A percentile compares a stretch with the other conserved stretches of the same genome.
phyloP scores from a whole-genome alignment of 2,329 filamentous ascomycete genomes.

The Curvularia lunata region DNA sequence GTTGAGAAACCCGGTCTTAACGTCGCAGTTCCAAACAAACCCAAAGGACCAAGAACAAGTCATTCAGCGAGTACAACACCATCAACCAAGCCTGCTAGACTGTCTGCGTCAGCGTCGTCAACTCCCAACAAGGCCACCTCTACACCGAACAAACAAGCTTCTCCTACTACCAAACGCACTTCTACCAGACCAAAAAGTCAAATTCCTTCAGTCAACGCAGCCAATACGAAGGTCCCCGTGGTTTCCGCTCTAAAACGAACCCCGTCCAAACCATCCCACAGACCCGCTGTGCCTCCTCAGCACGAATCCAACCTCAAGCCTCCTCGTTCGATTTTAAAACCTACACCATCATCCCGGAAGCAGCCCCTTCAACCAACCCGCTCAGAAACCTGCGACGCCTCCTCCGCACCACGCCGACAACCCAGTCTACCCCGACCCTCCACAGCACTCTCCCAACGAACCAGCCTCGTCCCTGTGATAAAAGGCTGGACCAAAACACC shows the following conservation, averaged over 20 bases:
- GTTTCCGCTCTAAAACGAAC: background rate
- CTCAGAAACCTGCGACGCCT: background rate
- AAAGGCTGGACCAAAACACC: background rate
- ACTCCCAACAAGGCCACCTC: background rate
- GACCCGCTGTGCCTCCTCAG: background rate
- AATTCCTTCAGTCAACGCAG: background rate
- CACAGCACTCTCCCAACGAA: background rate
- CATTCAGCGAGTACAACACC: background rate
- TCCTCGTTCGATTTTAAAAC: background rate
- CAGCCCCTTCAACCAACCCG: background rate
- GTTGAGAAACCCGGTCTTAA: background rate
- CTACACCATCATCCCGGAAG: background rate
- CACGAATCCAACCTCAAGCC: background rate
- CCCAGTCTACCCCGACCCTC: conserved; percentile 5
- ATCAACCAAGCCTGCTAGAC: background rate
- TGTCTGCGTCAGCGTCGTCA: background rate
- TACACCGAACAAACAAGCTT: background rate
- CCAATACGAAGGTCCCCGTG: background rate
- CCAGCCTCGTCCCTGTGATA: background rate
- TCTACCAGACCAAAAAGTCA: background rate
- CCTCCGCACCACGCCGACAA: conserved; percentile 1
- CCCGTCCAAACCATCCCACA: background rate
- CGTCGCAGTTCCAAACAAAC: background rate
- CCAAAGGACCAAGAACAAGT: background rate
- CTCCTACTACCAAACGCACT: background rate